Conservation (phyloP, 2,329 filamentous ascomycete genomes). For the Penicillium sp. region DNA sequence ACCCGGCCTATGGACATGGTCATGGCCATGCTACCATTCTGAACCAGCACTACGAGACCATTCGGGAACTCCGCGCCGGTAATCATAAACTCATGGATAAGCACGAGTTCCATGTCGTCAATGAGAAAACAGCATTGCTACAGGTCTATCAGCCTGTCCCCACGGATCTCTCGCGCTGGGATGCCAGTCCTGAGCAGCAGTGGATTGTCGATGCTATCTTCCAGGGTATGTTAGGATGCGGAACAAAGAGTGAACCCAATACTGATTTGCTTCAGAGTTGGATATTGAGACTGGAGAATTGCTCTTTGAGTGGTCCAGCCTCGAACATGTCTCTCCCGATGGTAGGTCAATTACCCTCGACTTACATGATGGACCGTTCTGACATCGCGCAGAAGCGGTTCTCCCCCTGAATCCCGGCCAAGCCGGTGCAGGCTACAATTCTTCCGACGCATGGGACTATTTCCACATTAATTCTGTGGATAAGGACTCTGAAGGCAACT, state of each 20-base stretch:
- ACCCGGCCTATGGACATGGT: constrained; percentile 53
- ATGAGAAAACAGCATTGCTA: constrained; percentile 55
- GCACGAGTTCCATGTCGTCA: constrained; percentile 57
- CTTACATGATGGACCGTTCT: constrained; percentile 1
- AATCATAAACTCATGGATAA: constrained; percentile 52
- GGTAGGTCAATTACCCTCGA: constrained; percentile 33
- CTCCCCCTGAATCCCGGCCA: constrained; percentile 50
- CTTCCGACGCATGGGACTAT: constrained; percentile 49
- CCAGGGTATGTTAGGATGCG: constrained; percentile 46
- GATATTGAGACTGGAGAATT: constrained; percentile 56
- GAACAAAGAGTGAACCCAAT: not conserved
- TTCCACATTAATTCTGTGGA: constrained; percentile 52
- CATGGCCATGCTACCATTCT: constrained; percentile 56
- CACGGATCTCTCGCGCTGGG: constrained; percentile 47
- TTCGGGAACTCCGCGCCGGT: constrained; percentile 52
- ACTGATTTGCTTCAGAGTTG: constrained; percentile 25
- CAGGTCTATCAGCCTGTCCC: constrained; percentile 55
- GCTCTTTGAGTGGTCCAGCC: constrained; percentile 59
- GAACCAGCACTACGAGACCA: constrained; percentile 55
- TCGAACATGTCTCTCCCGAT: constrained; percentile 56
- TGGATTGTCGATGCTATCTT: constrained; percentile 58
- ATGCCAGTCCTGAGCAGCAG: constrained; percentile 50
- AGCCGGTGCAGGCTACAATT: constrained; percentile 39
- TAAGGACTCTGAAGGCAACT: constrained; percentile 45
- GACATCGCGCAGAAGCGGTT: constrained; percentile 41